Evolutionary conservation across 1,139 yeast genomes (phyloP).

Genomic region (Geotrichum citri-aurantii): DNA sequence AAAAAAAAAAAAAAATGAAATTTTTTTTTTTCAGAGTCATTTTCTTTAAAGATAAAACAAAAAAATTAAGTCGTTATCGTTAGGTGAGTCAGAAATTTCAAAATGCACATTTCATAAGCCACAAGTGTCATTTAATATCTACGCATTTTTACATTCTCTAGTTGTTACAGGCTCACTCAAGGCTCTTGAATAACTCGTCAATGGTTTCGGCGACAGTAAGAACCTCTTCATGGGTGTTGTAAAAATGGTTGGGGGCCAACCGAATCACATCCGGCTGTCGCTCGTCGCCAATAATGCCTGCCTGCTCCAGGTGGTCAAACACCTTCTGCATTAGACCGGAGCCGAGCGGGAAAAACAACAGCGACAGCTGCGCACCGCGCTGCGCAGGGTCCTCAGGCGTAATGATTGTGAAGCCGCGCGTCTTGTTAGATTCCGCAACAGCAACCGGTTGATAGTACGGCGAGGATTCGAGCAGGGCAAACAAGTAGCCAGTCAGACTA

Average conservation of each 20-base stretch:
- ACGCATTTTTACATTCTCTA: background rate
- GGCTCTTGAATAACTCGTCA: slow-evolving; percentile 37
- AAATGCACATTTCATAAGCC: background rate
- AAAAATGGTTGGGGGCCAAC: slow-evolving; percentile 76
- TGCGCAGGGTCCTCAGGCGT: slow-evolving; percentile 57
- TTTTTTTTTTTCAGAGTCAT: background rate
- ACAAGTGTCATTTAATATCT: background rate
- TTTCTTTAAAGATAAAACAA: too few species aligned
- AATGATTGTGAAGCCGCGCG: slow-evolving; percentile 56
- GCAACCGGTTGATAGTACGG: slow-evolving; percentile 24
- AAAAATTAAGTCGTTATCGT: background rate
- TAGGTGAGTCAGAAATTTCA: background rate
- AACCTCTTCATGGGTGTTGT: slow-evolving; percentile 70
- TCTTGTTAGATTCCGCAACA: slow-evolving; percentile 15
- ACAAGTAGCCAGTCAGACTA: slow-evolving; percentile 53
- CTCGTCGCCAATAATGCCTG: slow-evolving; percentile 79
- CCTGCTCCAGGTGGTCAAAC: slow-evolving; percentile 40
- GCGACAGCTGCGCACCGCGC: slow-evolving; percentile 79
- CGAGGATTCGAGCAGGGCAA: slow-evolving; percentile 40
- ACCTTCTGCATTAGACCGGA: slow-evolving; percentile 60
- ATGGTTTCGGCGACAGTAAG: slow-evolving; percentile 44
- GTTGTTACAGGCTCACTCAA: background rate
- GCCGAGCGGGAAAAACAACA: slow-evolving; percentile 54
- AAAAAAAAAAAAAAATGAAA: background rate
- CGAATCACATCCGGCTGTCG: slow-evolving; percentile 85